These are phyloP conservation scores for Alternaria hordeiaustralica DNA, from an alignment of 2,329 filamentous ascomycete species.

Conservation along the genomic window DNA sequence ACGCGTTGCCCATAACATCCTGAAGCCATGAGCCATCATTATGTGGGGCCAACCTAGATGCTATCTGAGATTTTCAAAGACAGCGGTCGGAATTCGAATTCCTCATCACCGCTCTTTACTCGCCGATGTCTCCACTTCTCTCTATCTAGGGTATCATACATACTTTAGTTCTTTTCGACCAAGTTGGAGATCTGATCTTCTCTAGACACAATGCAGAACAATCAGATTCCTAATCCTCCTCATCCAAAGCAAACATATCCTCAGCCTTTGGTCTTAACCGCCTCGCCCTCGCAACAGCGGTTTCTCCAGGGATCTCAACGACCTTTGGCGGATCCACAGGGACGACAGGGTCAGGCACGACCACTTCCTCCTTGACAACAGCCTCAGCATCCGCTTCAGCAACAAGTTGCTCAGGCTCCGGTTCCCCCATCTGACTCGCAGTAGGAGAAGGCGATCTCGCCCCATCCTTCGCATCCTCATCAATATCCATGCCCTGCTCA, in stretches of 20 bases:
- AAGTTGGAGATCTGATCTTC: too few species aligned
- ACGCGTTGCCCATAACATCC: not conserved
- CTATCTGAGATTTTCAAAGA: not conserved
- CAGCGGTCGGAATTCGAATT: not conserved
- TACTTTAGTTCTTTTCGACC: not conserved
- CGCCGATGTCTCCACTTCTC: not conserved
- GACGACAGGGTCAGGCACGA: not conserved
- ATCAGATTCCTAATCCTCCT: conserved; percentile 9
- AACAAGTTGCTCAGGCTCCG: not conserved
- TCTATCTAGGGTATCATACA: conserved; percentile 11
- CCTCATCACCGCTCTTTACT: conserved; percentile 1
- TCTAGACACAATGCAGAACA: too few species aligned
- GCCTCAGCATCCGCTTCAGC: not conserved
- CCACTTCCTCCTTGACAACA: not conserved
- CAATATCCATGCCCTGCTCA: conserved; percentile 28
- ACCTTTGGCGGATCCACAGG: not conserved
- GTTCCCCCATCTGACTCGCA: not conserved
- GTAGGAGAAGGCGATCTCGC: not conserved
- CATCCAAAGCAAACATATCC: conserved; percentile 50
- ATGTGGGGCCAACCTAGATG: too few species aligned
- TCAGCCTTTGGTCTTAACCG: conserved; percentile 45
- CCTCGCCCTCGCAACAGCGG: conserved; percentile 44
- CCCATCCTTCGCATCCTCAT: conserved; percentile 12
- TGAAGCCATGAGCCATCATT: not conserved
- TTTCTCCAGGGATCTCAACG: conserved; percentile 37